These are phyloP conservation scores for Daldinia decipiens DNA, from an alignment of 495 filamentous ascomycete species.

Conservation along the genomic window DNA sequence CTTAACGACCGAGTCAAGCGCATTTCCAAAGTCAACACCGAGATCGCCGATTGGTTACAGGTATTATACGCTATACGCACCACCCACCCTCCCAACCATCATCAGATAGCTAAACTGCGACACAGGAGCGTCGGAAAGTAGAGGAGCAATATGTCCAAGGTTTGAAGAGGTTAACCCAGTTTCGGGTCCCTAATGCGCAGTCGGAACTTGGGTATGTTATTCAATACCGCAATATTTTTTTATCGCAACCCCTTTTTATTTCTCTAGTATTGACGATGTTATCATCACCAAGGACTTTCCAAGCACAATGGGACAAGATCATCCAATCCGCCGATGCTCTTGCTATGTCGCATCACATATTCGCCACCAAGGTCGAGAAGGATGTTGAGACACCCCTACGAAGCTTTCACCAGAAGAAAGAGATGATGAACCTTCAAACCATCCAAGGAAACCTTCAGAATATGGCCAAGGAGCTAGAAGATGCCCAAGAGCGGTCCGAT, in stretches of 20 bases:
- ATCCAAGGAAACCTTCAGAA: conserved; percentile 82
- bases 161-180: conserved; percentile 81
- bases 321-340: conserved; percentile 79
- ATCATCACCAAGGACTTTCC: conserved; percentile 75
- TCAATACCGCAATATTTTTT: conserved; percentile 18
- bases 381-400: conserved; percentile 91
- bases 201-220: conserved; percentile 82
- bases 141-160: conserved; percentile 91
- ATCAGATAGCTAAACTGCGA: conserved; percentile 33
- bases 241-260: conserved; percentile 25
- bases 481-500: conserved; percentile 85
- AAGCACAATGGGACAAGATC: conserved; percentile 92
- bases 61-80: conserved; percentile 61
- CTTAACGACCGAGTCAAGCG: conserved; percentile 89
- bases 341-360: conserved; percentile 83
- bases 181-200: conserved; percentile 73
- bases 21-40: conserved; percentile 84
- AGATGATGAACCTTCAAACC: conserved; percentile 84
- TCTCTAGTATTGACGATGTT: conserved; percentile 27
- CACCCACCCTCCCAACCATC: conserved; percentile 8
- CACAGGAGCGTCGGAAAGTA: conserved; percentile 87
- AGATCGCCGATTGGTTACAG: conserved; percentile 97
- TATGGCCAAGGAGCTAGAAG: conserved; percentile 86
- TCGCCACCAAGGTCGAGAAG: conserved; percentile 85
- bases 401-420: conserved; percentile 72